phyloP scores from a whole-genome alignment of 176 grass and related monocot species.

The Hyparrhenia diplandra region DNA sequence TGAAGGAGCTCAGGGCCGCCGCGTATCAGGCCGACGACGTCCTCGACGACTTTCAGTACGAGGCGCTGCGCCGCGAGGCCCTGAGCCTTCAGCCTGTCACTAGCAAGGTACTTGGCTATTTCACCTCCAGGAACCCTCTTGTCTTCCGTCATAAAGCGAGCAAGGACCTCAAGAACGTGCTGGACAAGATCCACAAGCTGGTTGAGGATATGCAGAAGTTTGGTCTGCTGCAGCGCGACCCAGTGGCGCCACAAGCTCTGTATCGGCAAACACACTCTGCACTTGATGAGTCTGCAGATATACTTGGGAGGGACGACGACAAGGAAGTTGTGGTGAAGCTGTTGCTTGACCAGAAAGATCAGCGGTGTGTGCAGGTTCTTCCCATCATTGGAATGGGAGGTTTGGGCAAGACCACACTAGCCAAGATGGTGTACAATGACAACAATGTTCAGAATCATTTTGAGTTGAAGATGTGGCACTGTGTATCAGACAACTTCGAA shows the following conservation, averaged over 20 bases:
- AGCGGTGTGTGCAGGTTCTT: background rate
- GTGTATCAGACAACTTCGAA: background rate
- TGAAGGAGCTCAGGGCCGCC: slow-evolving; percentile 13
- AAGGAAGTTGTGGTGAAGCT: background rate
- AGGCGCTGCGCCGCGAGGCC: slow-evolving; percentile 12
- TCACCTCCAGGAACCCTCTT: too few species aligned
- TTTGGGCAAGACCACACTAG: background rate
- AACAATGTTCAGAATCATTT: background rate
- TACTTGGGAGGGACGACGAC: background rate
- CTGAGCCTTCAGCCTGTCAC: too few species aligned
- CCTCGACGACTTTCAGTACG: slow-evolving; percentile 39
- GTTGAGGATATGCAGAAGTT: background rate
- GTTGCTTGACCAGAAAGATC: background rate
- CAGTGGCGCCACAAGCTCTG: background rate
- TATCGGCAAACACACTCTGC: background rate
- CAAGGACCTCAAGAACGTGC: too few species aligned
- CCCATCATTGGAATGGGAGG: background rate
- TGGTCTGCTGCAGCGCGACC: background rate
- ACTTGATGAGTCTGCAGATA: background rate
- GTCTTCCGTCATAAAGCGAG: too few species aligned
- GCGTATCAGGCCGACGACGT: slow-evolving; percentile 41
- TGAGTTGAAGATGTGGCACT: background rate
- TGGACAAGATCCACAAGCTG: too few species aligned
- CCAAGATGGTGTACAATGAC: background rate
- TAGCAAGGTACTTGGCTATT: too few species aligned